These are phyloP conservation scores for Trichophaea hybrida DNA, from an alignment of 2,329 filamentous ascomycete genomes.

Conservation along the genomic window DNA sequence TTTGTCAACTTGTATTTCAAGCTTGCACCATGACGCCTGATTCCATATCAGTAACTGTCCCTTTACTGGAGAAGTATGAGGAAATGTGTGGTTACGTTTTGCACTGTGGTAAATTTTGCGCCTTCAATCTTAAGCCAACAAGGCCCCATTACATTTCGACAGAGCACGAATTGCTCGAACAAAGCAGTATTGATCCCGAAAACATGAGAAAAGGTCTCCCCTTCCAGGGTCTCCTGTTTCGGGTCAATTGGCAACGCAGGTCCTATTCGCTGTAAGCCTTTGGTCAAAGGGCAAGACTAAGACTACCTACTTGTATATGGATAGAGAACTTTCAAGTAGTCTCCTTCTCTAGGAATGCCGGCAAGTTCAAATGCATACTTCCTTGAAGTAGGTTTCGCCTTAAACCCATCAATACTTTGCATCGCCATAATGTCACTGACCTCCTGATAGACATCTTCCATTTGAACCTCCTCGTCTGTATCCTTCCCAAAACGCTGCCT, in stretches of 20 bases:
- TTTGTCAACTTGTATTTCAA: constrained; percentile 69
- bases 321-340: constrained; percentile 93
- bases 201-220: constrained; percentile 84
- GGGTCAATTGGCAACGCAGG: constrained; percentile 33
- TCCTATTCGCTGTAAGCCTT: constrained; percentile 34
- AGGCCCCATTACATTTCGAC: constrained; percentile 98
- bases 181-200: constrained; percentile 88
- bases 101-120: constrained; percentile 67
- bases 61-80: background rate
- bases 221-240: constrained; percentile 54
- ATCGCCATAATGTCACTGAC: constrained; percentile 78
- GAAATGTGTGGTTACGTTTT: constrained; percentile 40
- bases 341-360: constrained; percentile 69
- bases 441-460: constrained; percentile 81
- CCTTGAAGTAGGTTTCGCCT: constrained; percentile 75
- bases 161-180: constrained; percentile 95
- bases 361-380: constrained; percentile 94
- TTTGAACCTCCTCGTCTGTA: constrained; percentile 64
- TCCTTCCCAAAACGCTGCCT: constrained; percentile 45
- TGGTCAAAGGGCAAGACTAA: background rate
- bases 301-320: constrained; percentile 58
- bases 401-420: constrained; percentile 74
- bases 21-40: constrained; percentile 78
- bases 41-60: background rate
- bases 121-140: constrained; percentile 90